A percentile compares a stretch with the other conserved stretches of the same genome.
phyloP scores from a whole-genome alignment of 164 flowering plant genomes.

The Macadamia integrifolia region DNA sequence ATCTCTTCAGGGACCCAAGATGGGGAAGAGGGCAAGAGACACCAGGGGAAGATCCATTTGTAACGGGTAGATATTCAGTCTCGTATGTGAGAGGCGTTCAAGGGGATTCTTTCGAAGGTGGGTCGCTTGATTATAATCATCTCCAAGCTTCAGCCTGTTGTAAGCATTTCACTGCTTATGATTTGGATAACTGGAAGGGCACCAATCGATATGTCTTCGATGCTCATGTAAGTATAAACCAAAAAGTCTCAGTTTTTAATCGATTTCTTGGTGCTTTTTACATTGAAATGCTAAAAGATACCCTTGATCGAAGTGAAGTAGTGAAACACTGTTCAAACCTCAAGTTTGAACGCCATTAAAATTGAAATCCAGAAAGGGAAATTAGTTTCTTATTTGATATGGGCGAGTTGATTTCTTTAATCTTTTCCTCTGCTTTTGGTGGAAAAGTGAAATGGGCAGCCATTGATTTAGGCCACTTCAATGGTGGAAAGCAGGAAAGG shows the following conservation, averaged over 20 bases:
- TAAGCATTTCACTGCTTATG: constrained; percentile 93
- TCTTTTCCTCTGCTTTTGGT: no score
- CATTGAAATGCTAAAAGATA: no score
- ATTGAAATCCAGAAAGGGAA: no score
- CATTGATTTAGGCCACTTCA: neutral
- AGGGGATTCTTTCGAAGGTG: constrained; percentile 63
- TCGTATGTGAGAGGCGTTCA: constrained; percentile 82
- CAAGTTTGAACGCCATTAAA: no score
- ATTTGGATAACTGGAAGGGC: constrained; percentile 77
- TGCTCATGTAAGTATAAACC: constrained; percentile 45
- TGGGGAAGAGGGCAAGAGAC: constrained; percentile 99
- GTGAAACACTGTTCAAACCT: no score
- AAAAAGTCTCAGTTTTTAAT: neutral
- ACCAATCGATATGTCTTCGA: constrained; percentile 51
- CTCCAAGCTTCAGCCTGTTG: constrained; percentile 93
- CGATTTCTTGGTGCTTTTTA: no score
- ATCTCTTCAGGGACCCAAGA: constrained; percentile 86
- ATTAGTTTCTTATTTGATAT: no score
- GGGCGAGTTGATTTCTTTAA: no score
- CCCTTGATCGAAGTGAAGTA: no score
- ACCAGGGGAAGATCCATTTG: constrained; percentile 85
- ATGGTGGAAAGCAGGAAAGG: neutral
- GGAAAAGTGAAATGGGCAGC: no score
- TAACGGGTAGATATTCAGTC: constrained; percentile 54
- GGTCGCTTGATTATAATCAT: constrained; percentile 20